These are phyloP conservation scores for Capsella rubella DNA, from an alignment of 441 rosid genomes.

Conservation along the genomic window DNA sequence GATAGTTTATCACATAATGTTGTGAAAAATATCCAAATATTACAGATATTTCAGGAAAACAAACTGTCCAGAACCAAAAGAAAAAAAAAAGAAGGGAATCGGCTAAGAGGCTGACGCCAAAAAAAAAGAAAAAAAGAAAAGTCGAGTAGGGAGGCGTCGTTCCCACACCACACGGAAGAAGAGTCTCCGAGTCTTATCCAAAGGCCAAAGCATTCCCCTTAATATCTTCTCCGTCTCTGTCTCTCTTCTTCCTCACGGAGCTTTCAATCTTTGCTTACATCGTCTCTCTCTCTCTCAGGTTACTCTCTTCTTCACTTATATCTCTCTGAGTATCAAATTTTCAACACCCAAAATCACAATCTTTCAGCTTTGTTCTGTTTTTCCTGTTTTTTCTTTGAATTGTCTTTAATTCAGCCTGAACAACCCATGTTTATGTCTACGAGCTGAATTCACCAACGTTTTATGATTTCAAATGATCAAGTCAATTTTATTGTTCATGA, in stretches of 20 bases:
- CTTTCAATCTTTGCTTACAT: conserved; percentile 33
- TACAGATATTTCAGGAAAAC: neutral
- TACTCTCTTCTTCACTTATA: no score
- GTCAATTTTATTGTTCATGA: neutral
- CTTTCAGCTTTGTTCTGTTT: neutral
- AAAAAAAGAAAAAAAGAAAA: neutral
- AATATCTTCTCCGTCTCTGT: conserved; percentile 20
- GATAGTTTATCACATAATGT: no score
- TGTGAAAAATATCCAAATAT: no score
- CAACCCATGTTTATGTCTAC: neutral
- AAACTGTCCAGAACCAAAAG: neutral
- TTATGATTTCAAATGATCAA: neutral
- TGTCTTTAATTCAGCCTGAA: neutral
- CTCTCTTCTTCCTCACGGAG: conserved; percentile 37
- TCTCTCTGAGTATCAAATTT: neutral
- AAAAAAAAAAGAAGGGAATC: no score
- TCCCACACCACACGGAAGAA: conserved; percentile 27
- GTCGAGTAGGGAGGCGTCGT: neutral
- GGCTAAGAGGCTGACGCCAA: no score
- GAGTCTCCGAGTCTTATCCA: conserved; percentile 35
- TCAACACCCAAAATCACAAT: neutral
- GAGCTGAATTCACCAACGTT: no score
- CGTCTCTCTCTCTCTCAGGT: conserved; percentile 4
- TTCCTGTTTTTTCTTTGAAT: neutral
- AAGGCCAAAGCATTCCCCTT: conserved; percentile 30